Percentiles rank a stretch among this genome's conserved stretches.
Evolutionary conservation across 495 filamentous ascomycete genomes (phyloP).

Genomic region (Astrocystis sublimbata): DNA sequence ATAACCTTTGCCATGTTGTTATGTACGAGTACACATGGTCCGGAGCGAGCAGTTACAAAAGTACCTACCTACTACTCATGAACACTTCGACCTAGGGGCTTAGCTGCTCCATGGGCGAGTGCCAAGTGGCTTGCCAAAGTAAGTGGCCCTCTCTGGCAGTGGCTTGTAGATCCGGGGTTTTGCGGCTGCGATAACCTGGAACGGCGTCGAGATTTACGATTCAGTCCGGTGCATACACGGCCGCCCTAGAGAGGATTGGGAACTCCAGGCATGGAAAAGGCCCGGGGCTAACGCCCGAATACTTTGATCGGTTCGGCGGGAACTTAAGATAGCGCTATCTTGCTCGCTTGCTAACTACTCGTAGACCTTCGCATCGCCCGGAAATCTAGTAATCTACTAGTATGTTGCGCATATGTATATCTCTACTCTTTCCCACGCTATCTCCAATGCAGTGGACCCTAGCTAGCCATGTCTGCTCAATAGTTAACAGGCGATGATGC

Average conservation of each 20-base stretch:
- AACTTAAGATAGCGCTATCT: not conserved
- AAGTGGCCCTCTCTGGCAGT: slow-evolving; percentile 5
- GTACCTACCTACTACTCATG: not conserved
- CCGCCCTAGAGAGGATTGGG: not conserved
- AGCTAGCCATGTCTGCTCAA: not conserved
- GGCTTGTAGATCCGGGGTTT: slow-evolving; percentile 17
- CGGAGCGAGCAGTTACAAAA: no score
- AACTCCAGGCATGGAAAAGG: slow-evolving; percentile 1
- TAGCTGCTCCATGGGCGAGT: no score
- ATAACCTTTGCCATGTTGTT: no score
- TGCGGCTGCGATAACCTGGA: slow-evolving; percentile 16
- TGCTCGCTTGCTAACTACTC: not conserved
- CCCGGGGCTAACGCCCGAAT: not conserved
- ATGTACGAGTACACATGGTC: no score
- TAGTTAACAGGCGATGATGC: not conserved
- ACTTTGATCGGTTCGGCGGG: not conserved
- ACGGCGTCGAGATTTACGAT: slow-evolving; percentile 10
- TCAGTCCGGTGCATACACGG: slow-evolving; percentile 1
- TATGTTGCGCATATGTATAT: not conserved
- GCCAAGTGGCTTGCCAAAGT: not conserved
- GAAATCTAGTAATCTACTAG: not conserved
- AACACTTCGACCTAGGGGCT: no score
- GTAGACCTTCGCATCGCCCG: no score
- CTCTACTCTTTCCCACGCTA: not conserved
- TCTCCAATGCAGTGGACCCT: not conserved